Base-by-base conservation (phyloP, 768 basidiomycete genomes). In the Collybia sordida region DNA sequence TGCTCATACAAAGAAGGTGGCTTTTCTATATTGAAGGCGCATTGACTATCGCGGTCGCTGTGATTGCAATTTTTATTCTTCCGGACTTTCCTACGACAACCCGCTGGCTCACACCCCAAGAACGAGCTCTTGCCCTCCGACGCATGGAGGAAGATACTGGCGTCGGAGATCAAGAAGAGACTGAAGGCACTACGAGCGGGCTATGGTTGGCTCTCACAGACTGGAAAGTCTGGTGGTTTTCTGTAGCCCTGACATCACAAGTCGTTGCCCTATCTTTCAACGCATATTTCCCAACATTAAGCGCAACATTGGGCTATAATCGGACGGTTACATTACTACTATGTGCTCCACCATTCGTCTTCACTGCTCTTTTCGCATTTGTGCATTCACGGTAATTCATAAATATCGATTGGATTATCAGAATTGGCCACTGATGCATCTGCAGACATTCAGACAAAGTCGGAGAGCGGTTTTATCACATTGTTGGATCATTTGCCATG, bases 401-500 rank as follows among this genome's bases (percentile, higher is more conserved):
- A 6, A n/a, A 9, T 41, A 3, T 15, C 3, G 28, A n/a, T n/a
- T 31, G 14, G 18, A 14, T 22, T 28, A 21, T 28, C 2, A 11
- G 21, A 21, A 39, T 18, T 45, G 9, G 51, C 55, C 7, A 44
- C 25, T 49, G 36, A 23, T 43, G 35, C 45, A 18, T 57, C 34
- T 41, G 7, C 42, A 82, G 85, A 53, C 86, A 87, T 67, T 89
- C 92, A 0, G 92, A 95, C 67, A 69, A 68, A 52, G 70, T 62
- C 11, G 79, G 78, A 22, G 90, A 94, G 60, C 83, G 90, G 41
- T 90, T 80, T 71, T 79, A 72, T 61, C 88, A 93, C 65, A 82
- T 83, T 48, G 65, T 70, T 1, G 42, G 66, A 11, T 74, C 88
- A 1, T 64, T 88, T 31, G 49, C 68, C 19, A 46, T 85, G 15